Conservation (phyloP, 768 basidiomycete species). For the Lactarius tabidus region DNA sequence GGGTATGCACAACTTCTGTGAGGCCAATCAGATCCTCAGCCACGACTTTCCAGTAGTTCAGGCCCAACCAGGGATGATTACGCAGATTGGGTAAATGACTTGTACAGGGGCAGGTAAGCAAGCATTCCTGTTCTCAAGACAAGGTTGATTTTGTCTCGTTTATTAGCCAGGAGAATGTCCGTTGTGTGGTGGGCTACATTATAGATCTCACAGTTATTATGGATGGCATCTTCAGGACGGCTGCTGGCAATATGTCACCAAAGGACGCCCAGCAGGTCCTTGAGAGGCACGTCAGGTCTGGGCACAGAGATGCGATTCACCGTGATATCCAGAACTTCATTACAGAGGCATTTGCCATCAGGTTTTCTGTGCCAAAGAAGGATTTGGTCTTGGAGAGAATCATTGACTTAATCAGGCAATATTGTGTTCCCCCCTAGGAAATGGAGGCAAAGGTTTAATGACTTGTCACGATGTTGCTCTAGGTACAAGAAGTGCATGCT, state of each 20-base stretch:
- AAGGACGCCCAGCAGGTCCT: neutral
- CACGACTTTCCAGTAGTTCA: neutral
- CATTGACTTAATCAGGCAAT: slow-evolving; percentile 11
- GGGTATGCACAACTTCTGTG: neutral
- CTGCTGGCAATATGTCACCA: neutral
- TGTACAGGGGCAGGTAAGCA: slow-evolving; percentile 1
- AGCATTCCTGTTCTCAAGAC: neutral
- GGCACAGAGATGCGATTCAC: neutral
- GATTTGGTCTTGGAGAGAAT: slow-evolving; percentile 15
- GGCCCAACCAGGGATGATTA: neutral
- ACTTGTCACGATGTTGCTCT: no score
- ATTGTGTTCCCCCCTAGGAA: neutral
- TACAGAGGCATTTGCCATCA: neutral
- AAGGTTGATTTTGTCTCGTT: neutral
- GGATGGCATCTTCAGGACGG: neutral
- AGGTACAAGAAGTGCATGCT: no score
- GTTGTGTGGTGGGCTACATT: slow-evolving; percentile 14
- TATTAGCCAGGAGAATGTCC: slow-evolving; percentile 8
- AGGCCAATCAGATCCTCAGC: neutral
- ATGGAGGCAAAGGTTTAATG: neutral
- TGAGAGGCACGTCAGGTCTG: neutral
- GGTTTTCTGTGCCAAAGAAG: neutral
- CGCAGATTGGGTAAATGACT: neutral
- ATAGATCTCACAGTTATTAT: slow-evolving; percentile 9
- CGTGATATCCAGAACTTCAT: slow-evolving; percentile 1